These are phyloP conservation scores for Piper betle DNA, from an alignment of 164 flowering plant species.

Conservation along the genomic window DNA sequence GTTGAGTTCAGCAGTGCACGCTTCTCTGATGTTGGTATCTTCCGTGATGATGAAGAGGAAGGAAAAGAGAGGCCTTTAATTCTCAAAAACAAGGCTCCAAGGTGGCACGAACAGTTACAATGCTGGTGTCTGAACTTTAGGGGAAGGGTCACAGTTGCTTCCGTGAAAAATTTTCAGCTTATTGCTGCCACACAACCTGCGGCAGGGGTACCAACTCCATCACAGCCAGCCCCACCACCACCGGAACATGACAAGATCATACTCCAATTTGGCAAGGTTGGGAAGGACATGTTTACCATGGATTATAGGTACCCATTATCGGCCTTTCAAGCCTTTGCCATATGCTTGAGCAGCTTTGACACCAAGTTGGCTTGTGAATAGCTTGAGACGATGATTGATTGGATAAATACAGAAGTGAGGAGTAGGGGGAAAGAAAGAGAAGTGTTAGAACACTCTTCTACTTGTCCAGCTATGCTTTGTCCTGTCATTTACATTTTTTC, in stretches of 20 bases:
- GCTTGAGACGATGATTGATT: conserved; percentile 4
- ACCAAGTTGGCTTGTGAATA: conserved; percentile 96
- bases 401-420: not conserved
- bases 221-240: conserved; percentile 41
- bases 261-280: conserved; percentile 87
- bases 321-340: conserved; percentile 95
- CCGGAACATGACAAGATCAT: conserved; percentile 83
- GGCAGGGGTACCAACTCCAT: conserved; percentile 46
- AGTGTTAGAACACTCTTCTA: not conserved
- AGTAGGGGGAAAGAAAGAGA: not conserved
- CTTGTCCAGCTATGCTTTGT: not conserved
- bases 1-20: conserved; percentile 75
- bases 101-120: conserved; percentile 91
- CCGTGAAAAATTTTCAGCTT: conserved; percentile 90
- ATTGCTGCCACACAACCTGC: conserved; percentile 65
- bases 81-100: conserved; percentile 76
- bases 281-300: conserved; percentile 92
- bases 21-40: conserved; percentile 55
- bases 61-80: conserved; percentile 56
- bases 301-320: conserved; percentile 85
- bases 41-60: conserved; percentile 45
- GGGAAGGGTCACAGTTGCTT: conserved; percentile 90
- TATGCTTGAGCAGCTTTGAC: conserved; percentile 90
- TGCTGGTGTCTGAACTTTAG: conserved; percentile 91
- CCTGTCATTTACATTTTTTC: not conserved